Evolutionary conservation across 345 rosid genomes (phyloP).

Genomic region (Populus ilicifolia): DNA sequence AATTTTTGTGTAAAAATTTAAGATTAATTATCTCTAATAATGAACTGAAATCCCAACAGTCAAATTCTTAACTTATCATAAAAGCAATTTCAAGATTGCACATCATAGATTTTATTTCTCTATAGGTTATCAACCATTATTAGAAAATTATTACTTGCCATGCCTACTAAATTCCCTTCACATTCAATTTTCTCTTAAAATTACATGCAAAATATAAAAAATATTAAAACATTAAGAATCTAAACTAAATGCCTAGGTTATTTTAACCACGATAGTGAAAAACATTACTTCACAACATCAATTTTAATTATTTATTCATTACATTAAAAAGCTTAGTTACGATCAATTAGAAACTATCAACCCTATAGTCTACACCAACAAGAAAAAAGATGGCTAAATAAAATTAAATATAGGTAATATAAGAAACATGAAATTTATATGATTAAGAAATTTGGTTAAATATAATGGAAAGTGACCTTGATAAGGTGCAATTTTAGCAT

Average conservation of each 20-base stretch:
- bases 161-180: background rate
- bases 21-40: no score
- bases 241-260: background rate
- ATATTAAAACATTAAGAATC: background rate
- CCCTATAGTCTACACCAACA: background rate
- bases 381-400: background rate
- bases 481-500: slow-evolving; percentile 75
- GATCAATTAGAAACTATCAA: background rate
- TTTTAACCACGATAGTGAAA: background rate
- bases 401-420: background rate
- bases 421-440: background rate
- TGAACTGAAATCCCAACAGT: background rate
- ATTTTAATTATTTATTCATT: no score
- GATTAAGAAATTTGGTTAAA: background rate
- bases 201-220: background rate
- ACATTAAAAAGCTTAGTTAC: background rate
- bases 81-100: background rate
- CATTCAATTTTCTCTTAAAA: background rate
- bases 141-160: no score
- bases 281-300: background rate
- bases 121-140: background rate
- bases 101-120: background rate
- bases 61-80: background rate
- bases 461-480: slow-evolving; percentile 44
- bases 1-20: no score